Evolutionary conservation across 2,329 filamentous ascomycete genomes (phyloP).

Genomic region (Neurospora sp.): DNA sequence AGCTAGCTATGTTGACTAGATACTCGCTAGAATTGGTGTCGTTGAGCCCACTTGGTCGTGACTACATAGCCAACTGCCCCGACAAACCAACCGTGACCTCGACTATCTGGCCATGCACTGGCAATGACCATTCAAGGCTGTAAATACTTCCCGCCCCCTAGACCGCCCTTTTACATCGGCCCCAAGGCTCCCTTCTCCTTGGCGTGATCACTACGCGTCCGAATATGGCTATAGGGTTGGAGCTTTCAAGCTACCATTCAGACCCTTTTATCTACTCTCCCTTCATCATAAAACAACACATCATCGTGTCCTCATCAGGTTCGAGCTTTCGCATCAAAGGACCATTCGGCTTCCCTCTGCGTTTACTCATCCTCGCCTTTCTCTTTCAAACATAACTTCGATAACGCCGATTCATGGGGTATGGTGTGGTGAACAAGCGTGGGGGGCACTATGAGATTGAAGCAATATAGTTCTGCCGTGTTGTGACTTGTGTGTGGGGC

Average conservation of each 20-base stretch:
- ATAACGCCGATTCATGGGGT: conserved; percentile 22
- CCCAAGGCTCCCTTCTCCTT: conserved; percentile 1
- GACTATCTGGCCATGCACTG: conserved; percentile 20
- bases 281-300: conserved; percentile 19
- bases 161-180: conserved; percentile 3
- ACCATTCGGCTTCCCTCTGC: conserved; percentile 25
- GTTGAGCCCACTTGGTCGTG: conserved; percentile 19
- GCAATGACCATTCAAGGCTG: conserved; percentile 16
- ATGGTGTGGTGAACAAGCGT: conserved; percentile 5
- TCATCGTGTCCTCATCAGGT: conserved; percentile 29
- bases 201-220: conserved; percentile 9
- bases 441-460: conserved; percentile 8
- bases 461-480: conserved; percentile 21
- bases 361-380: conserved; percentile 12
- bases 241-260: conserved; percentile 41
- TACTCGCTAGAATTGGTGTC: background rate
- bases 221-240: conserved; percentile 27
- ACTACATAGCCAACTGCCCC: conserved; percentile 12
- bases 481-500: conserved; percentile 9
- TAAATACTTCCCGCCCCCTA: conserved; percentile 6
- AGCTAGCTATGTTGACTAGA: background rate
- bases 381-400: conserved; percentile 20
- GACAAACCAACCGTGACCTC: conserved; percentile 8
- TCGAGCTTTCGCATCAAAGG: conserved; percentile 57
- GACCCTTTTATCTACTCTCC: conserved; percentile 27